Base-by-base conservation (phyloP, 371 early-diverging fungal species). In the Actinomucor elegans region DNA sequence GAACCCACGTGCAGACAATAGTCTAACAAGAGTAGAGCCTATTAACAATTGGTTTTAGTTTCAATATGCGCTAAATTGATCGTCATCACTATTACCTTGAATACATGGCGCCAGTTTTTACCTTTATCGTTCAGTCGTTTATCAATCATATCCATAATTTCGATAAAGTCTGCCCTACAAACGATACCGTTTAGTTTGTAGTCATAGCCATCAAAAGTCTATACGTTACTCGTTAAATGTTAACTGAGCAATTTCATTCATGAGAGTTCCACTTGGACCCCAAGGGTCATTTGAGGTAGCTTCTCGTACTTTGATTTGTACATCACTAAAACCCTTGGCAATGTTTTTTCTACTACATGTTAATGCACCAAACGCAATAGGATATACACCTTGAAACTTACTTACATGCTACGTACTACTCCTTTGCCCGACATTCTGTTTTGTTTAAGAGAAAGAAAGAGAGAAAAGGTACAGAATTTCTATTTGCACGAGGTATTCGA, bases 21-120 rank as follows among this genome's bases (percentile, higher is more conserved):
- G 61, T 90, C 90, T 34, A 92, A 53, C 28, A 84, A 52, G 9
- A 71, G 70, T 29, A 84, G 54, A 10, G 80, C 69, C 77, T 71
- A 58, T 21, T 37, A 47, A 35, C 26, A 20, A 8, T 38, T 23
- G 5, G 17, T 11, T n/a, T 34, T 33, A 28, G 17, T 41, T 15
- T 23, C 21, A 23, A 14, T 20, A 31, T 8, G 31, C 31, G 6
- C 31, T 38, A 38, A 18, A 5, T 38, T 10, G 27, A 52, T 34
- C 24, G 14, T 26, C 32, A 34, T 56, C 40, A 38, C 14, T 24
- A 15, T 61, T 73, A 88, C 93, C 84, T 97, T 97, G 70, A 89
- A 95, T 23, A 97, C 96, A 67, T 97, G 98, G 40, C 96, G 77
- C 98, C 98, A 97, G 77, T 94, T 88, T 78, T 93, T 94, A 28